phyloP scores from a whole-genome alignment of 768 basidiomycete species.

The Boletus vermiculosoides region DNA sequence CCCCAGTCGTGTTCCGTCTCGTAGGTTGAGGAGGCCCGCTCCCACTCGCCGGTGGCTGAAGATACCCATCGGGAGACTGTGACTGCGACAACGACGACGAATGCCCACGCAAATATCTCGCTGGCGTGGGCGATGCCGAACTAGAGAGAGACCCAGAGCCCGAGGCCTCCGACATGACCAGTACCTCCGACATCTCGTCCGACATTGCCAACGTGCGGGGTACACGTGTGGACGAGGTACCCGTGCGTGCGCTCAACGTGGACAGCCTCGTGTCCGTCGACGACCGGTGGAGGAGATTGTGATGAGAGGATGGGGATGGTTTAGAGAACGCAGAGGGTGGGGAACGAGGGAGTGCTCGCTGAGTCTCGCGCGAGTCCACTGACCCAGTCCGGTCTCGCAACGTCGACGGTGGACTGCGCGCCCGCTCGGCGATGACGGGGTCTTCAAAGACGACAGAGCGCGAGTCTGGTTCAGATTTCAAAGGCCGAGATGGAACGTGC shows the following conservation, averaged over 20 bases:
- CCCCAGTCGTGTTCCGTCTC: conserved; percentile 73
- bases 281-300: conserved; percentile 41
- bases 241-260: conserved; percentile 26
- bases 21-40: conserved; percentile 39
- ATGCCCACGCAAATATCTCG: conserved; percentile 22
- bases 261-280: conserved; percentile 51
- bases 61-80: conserved; percentile 43
- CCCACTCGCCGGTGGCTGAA: conserved; percentile 45
- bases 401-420: conserved; percentile 17
- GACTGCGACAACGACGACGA: conserved; percentile 27
- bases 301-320: conserved; percentile 13
- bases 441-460: conserved; percentile 37
- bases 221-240: conserved; percentile 20
- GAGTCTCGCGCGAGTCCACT: conserved; percentile 29
- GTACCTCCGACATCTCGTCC: conserved; percentile 21
- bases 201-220: conserved; percentile 10
- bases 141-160: conserved; percentile 16
- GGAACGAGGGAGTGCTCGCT: conserved; percentile 16
- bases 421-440: conserved; percentile 23
- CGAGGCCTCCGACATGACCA: conserved; percentile 19
- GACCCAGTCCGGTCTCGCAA: conserved; percentile 30
- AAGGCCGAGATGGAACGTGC: conserved; percentile 27
- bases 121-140: conserved; percentile 18
- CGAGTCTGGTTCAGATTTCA: conserved; percentile 19
- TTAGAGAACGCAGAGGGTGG: conserved; percentile 24